phyloP scores from a whole-genome alignment of 495 filamentous ascomycete genomes.

The Echria macrotheca region DNA sequence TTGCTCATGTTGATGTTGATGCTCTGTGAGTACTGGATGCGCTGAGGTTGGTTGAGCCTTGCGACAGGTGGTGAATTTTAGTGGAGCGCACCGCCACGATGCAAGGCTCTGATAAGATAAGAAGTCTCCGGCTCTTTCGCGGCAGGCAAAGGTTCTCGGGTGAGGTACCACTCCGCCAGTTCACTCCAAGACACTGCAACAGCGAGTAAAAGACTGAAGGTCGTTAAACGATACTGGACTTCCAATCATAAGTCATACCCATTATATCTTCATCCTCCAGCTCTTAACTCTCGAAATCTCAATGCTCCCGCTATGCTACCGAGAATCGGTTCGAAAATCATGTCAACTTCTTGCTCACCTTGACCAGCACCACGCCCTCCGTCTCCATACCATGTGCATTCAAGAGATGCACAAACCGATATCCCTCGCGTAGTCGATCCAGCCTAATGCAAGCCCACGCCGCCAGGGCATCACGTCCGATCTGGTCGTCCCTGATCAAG shows the following conservation, averaged over 20 bases:
- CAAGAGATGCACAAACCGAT: slow-evolving; percentile 68
- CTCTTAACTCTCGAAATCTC: too few species aligned
- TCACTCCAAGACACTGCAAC: too few species aligned
- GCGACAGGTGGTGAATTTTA: neutral
- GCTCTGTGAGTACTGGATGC: neutral
- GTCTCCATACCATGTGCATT: slow-evolving; percentile 57
- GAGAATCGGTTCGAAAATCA: too few species aligned
- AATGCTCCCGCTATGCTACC: too few species aligned
- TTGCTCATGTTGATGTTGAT: slow-evolving; percentile 5
- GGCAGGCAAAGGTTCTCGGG: slow-evolving; percentile 14
- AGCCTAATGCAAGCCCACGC: slow-evolving; percentile 86
- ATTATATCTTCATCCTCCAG: too few species aligned
- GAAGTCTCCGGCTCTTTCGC: neutral
- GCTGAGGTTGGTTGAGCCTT: neutral
- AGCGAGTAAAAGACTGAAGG: too few species aligned
- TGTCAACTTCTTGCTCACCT: slow-evolving; percentile 52
- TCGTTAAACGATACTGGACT: too few species aligned
- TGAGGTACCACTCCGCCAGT: too few species aligned
- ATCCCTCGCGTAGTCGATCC: slow-evolving; percentile 69
- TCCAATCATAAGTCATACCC: too few species aligned
- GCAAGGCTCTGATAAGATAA: slow-evolving; percentile 9
- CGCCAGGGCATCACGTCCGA: slow-evolving; percentile 67
- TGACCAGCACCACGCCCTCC: slow-evolving; percentile 63
- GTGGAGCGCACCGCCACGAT: neutral
- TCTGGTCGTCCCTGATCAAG: slow-evolving; percentile 77